Base-by-base conservation (phyloP, 169 alveolate species). In the Plasmodium gaboni region DNA sequence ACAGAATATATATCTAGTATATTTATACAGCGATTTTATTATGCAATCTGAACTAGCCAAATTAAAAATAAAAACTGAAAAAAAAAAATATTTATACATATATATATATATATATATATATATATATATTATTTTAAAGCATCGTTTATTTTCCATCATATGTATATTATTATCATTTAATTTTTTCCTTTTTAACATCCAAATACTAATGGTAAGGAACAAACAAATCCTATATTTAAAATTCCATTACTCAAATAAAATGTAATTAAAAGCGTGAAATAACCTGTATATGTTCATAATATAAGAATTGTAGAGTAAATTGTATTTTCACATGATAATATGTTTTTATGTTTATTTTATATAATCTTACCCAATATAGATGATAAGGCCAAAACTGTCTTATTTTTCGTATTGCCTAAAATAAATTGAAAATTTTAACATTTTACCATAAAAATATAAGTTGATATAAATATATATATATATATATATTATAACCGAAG, bases 191-290 rank as follows among this genome's bases (percentile, higher is more conserved):
- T 42, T 70, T 46, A 50, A 80, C 90, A 38, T 80, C 63, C 90
- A 46, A 80, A 67, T 59, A 80, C 90, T 50, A 68, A 44, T 59
- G 90, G 90, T 10, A 80, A 59, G 48, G 90, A 80, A 26, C 69
- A 28, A 17, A 80, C 83, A 51, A 65, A 70, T 22, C 90, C 90
- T 13, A 80, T 59, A 38, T 57, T 80, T 48, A 80, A 68, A 80
- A 80, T 80, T 38, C 90, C 90, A 42, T 80, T 80, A 44, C 72
- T 53, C 26, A 80, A 61, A 57, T 17, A 80, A 26, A 80, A 80
- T 42, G 59, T 38, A 10, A 67, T 22, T 26, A 80, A 22, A 15
- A 61, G 69, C 1, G 73, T 42, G 32, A 80, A 80, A 61, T 80
- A 80, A 4, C 83, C 90, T 80, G 50, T 0, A 61, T 15, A 67